Conservation (phyloP, 2,329 filamentous ascomycete species). For the Diaporthe helianthi region DNA sequence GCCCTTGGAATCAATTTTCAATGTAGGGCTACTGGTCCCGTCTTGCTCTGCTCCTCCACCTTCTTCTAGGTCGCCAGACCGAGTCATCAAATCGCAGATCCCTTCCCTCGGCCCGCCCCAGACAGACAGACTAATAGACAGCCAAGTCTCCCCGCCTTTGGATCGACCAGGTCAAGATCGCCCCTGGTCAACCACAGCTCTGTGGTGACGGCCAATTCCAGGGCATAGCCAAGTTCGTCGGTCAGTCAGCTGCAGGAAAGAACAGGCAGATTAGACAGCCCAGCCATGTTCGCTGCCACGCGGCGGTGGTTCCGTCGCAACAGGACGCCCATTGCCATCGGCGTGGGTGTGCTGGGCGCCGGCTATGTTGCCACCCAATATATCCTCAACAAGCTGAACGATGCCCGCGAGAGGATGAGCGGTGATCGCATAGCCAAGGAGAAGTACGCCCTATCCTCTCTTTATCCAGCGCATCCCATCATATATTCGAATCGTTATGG, state of each 20-base stretch:
- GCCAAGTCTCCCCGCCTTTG: background rate
- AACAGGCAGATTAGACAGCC: background rate
- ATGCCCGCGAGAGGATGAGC: constrained; percentile 95
- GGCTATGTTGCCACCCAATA: constrained; percentile 95
- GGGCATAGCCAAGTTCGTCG: no score
- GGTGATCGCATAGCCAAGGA: constrained; percentile 95
- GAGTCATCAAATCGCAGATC: background rate
- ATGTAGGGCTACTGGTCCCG: background rate
- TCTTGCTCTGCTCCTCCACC: background rate
- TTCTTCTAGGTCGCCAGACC: background rate
- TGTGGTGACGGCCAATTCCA: background rate
- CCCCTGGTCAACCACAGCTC: background rate
- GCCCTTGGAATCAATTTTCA: background rate
- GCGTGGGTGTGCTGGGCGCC: constrained; percentile 84
- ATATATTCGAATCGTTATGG: constrained; percentile 11
- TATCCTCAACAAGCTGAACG: constrained; percentile 87
- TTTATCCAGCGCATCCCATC: background rate
- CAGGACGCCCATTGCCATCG: constrained; percentile 86
- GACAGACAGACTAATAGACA: background rate
- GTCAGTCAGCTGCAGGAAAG: no score
- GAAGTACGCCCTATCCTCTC: constrained; percentile 68
- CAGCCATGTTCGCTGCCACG: constrained; percentile 69
- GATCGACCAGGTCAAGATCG: background rate
- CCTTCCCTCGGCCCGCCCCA: background rate
- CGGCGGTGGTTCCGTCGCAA: constrained; percentile 94